A percentile compares a stretch with the other conserved stretches of the same genome.
These are phyloP conservation scores for Dalbergia cochinchinensis DNA, from an alignment of 306 rosid genomes.

Conservation along the genomic window DNA sequence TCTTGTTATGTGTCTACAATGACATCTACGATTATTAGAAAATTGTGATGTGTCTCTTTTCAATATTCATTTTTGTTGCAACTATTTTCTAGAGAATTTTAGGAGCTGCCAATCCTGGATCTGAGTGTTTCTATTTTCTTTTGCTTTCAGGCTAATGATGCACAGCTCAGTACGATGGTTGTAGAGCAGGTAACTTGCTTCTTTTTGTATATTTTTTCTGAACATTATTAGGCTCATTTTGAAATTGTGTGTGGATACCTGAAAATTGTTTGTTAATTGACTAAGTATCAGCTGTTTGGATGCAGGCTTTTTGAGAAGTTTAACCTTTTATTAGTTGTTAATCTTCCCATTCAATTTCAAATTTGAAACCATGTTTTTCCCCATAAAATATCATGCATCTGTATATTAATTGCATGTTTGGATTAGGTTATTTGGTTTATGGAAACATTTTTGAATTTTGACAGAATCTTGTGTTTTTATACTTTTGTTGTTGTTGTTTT, in stretches of 20 bases:
- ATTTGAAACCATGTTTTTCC: background rate
- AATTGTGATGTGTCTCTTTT: constrained; percentile 13
- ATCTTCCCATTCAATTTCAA: background rate
- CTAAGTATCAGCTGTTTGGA: background rate
- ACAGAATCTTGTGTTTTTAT: background rate
- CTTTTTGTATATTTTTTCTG: background rate
- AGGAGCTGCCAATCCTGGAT: constrained; percentile 41
- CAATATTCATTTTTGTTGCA: constrained; percentile 10
- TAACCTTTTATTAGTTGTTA: constrained; percentile 19
- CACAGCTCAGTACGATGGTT: constrained; percentile 98
- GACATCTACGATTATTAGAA: constrained; percentile 13
- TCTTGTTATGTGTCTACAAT: constrained; percentile 9
- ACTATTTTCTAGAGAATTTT: constrained; percentile 16
- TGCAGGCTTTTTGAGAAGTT: background rate
- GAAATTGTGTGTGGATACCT: background rate
- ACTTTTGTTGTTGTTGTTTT: background rate
- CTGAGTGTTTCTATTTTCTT: constrained; percentile 44
- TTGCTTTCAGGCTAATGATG: constrained; percentile 90
- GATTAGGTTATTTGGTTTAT: constrained; percentile 13
- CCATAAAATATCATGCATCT: constrained; percentile 18
- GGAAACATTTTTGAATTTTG: background rate
- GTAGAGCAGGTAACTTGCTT: constrained; percentile 78
- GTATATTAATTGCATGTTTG: background rate
- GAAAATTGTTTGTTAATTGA: background rate
- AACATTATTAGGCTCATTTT: background rate